A percentile compares a stretch with the other conserved stretches of the same genome.
phyloP scores from a whole-genome alignment of 768 basidiomycete genomes.

The Tephrocybe sp. region DNA sequence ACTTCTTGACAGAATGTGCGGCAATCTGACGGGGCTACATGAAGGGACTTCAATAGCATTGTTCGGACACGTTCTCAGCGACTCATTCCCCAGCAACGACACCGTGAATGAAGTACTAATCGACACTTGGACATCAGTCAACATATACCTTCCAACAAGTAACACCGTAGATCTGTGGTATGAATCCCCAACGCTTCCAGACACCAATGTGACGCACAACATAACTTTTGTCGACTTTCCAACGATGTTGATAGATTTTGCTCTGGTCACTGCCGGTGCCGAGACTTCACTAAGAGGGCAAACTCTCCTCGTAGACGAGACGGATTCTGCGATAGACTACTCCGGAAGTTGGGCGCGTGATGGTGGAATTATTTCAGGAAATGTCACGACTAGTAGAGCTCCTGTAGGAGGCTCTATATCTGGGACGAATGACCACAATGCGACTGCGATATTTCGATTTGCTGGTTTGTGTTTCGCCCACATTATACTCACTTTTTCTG shows the following conservation, averaged over 20 bases:
- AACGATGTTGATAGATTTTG: conserved; percentile 3
- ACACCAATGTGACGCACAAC: background rate
- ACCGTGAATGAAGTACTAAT: background rate
- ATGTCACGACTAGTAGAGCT: background rate
- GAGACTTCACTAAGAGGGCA: background rate
- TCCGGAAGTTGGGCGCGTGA: background rate
- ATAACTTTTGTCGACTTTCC: conserved; percentile 3
- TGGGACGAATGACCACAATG: background rate
- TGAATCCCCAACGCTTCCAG: background rate
- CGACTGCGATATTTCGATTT: background rate
- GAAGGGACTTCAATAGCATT: background rate
- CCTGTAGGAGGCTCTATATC: background rate
- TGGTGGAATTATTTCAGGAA: background rate
- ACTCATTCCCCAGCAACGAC: background rate
- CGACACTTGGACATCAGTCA: background rate
- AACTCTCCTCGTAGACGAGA: background rate
- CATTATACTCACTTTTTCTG: background rate
- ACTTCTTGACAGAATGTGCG: background rate
- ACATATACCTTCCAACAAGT: background rate
- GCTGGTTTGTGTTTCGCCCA: background rate
- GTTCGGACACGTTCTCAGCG: background rate
- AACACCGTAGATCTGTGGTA: background rate
- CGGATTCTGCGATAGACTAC: background rate
- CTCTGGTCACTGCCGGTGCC: background rate
- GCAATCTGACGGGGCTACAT: background rate